Percentiles rank a stretch among this genome's conserved stretches.
These are phyloP conservation scores for Colletotrichum eleusines DNA, from an alignment of 2,329 filamentous ascomycete genomes.

Conservation along the genomic window DNA sequence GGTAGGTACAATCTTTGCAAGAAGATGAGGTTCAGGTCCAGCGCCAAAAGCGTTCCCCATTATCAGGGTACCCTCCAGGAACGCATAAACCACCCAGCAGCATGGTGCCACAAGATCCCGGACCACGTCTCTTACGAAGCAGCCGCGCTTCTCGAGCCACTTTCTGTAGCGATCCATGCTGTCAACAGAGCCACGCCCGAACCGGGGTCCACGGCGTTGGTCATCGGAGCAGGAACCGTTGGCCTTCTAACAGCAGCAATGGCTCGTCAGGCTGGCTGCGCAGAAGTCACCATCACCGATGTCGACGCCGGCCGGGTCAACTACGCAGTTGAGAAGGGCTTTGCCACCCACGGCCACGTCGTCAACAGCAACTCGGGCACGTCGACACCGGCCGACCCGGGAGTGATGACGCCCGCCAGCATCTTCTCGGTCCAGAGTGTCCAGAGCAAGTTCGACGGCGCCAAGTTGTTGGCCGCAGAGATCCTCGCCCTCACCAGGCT, in stretches of 20 bases:
- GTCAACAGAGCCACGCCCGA: conserved; percentile 66
- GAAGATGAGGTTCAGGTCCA: conserved; percentile 71
- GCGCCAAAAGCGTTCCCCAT: conserved; percentile 72
- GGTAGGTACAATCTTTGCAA: conserved; percentile 73
- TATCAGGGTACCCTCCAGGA: conserved; percentile 74
- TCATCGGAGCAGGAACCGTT: conserved; percentile 74
- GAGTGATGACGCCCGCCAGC: conserved; percentile 59
- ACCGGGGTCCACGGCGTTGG: conserved; percentile 68
- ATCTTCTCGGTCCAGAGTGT: conserved; percentile 60
- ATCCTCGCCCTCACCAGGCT: conserved; percentile 58
- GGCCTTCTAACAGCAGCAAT: conserved; percentile 73
- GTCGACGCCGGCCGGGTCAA: conserved; percentile 69
- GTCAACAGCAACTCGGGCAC: conserved; percentile 59
- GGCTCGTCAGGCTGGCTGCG: conserved; percentile 70
- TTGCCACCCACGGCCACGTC: conserved; percentile 70
- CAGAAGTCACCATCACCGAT: conserved; percentile 70
- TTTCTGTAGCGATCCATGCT: conserved; percentile 72
- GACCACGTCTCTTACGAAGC: conserved; percentile 69
- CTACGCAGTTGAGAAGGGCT: conserved; percentile 69
- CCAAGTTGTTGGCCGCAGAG: conserved; percentile 62
- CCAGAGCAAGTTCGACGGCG: conserved; percentile 63
- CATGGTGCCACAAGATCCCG: conserved; percentile 75
- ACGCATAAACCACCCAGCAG: conserved; percentile 71
- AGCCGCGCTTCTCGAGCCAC: conserved; percentile 71
- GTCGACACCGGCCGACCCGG: conserved; percentile 59